Evolutionary conservation across 2,329 filamentous ascomycete species (phyloP), one percentile per base, ranked within the genome.

Genomic region (Cryphonectria japonica): DNA sequence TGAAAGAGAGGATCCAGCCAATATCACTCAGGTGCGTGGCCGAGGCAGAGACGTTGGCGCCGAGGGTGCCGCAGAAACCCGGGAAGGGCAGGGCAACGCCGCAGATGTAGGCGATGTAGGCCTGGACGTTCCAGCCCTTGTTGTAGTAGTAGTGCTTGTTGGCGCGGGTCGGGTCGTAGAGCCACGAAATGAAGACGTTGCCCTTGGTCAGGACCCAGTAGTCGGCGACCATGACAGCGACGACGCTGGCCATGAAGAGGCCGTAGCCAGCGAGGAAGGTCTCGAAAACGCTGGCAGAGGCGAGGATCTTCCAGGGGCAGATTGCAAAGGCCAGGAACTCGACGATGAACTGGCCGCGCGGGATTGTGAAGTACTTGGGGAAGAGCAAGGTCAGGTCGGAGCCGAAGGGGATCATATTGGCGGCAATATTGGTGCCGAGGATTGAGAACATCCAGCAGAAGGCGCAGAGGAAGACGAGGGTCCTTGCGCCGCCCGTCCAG

Each of bases 371-470:
- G 37, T 81, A 78, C 59, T 79, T 77, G 43, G 77, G 77, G 19
- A 82, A 76, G 2, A 78, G 70, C 76, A 79, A 79, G 63, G 77
- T 77, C n/a, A 78, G 77, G 29, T 81, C 81, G 9, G 75, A 76
- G 34, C 82, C 77, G 72, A 83, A 82, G 32, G 82, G 77, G 4
- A 80, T 81, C 66, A 80, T 80, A 50, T 82, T 79, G n/a, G 78
- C 76, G 16, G 74, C 75, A 13, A 77, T 74, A 54, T 76, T 75
- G 6, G 74, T 75, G 29, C 74, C 74, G 19, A 75, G 69, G 19
- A 75, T 71, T 52, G 72, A 64, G 34, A 76, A 71, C 14, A 74
- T 67, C 69, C 73, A 77, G 61, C 69, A 72, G 26, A 72, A 69
- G 11, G 72, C 71, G 46, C 69, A 69, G 50, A 76, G 73, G 64